Evolutionary conservation across 345 rosid genomes (phyloP).

Genomic region (Salix suchowensis): DNA sequence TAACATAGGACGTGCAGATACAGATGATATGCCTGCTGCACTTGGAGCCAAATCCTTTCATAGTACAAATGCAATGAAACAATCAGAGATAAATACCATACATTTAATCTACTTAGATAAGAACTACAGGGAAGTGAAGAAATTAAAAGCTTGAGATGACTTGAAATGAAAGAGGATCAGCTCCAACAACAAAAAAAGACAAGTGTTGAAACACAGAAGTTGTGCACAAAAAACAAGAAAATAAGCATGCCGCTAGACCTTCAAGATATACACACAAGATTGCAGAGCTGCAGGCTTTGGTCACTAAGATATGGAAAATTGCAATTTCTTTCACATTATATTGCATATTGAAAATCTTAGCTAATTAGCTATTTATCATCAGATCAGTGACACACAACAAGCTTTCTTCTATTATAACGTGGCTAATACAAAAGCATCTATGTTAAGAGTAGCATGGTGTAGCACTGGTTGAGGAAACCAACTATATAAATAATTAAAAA

Average conservation of each 20-base stretch:
- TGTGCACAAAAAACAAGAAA: not conserved
- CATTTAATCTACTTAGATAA: not conserved
- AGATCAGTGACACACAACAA: not conserved
- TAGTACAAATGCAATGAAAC: constrained; percentile 12
- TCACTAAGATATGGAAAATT: not conserved
- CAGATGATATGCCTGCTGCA: constrained; percentile 41
- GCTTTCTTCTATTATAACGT: not conserved
- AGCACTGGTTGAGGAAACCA: not conserved
- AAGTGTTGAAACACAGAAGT: not conserved
- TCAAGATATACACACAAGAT: not conserved
- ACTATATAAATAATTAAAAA: not conserved
- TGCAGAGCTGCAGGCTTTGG: not conserved
- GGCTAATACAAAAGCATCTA: not conserved
- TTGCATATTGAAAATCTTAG: not conserved
- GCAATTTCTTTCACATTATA: not conserved
- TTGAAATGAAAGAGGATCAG: not conserved
- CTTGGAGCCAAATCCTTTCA: constrained; percentile 59
- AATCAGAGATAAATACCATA: not conserved
- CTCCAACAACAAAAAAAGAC: not conserved
- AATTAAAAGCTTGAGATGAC: not conserved
- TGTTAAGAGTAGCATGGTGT: not conserved
- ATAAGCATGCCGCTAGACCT: not conserved
- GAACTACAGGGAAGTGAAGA: not conserved
- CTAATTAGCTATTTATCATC: not conserved
- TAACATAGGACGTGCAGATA: constrained; percentile 46